A percentile compares a stretch with the other conserved stretches of the same genome.
Evolutionary conservation across 2,329 filamentous ascomycete species (phyloP).

Genomic region (Anthostomella pinea): DNA sequence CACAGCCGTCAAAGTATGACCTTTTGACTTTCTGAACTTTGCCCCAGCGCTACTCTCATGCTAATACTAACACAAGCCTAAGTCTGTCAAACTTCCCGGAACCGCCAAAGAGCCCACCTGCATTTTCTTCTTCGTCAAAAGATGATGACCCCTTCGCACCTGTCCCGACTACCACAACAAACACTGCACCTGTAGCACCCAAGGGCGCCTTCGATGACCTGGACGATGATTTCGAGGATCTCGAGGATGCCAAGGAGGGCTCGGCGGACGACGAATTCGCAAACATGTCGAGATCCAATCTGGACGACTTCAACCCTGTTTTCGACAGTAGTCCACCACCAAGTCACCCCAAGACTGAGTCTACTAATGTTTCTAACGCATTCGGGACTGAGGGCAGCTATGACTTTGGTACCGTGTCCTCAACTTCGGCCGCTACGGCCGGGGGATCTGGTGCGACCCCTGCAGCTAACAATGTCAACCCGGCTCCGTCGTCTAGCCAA

Average conservation of each 20-base stretch:
- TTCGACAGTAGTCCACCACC: constrained; percentile 69
- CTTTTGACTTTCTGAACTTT: constrained; percentile 10
- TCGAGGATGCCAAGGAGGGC: constrained; percentile 81
- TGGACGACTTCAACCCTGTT: constrained; percentile 77
- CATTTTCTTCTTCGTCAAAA: constrained; percentile 31
- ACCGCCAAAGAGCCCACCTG: constrained; percentile 35
- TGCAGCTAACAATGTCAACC: constrained; percentile 32
- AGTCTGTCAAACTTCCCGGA: constrained; percentile 30
- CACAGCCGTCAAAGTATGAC: constrained; percentile 31
- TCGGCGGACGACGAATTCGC: constrained; percentile 77
- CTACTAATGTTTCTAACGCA: constrained; percentile 37
- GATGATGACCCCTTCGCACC: constrained; percentile 34
- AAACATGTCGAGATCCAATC: constrained; percentile 65
- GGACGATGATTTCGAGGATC: constrained; percentile 76
- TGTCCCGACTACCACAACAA: constrained; percentile 35
- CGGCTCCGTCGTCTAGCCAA: constrained; percentile 35
- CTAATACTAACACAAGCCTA: constrained; percentile 22
- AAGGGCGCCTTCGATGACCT: constrained; percentile 69
- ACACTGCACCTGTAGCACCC: constrained; percentile 33
- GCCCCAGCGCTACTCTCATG: constrained; percentile 4
- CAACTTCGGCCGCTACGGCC: constrained; percentile 31
- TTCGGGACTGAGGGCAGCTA: constrained; percentile 58
- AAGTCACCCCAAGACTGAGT: constrained; percentile 53
- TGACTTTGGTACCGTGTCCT: constrained; percentile 52
- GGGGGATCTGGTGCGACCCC: constrained; percentile 30